Evolutionary conservation across 2,329 filamentous ascomycete genomes (phyloP).

Genomic region (Aspergillus luchuensis): DNA sequence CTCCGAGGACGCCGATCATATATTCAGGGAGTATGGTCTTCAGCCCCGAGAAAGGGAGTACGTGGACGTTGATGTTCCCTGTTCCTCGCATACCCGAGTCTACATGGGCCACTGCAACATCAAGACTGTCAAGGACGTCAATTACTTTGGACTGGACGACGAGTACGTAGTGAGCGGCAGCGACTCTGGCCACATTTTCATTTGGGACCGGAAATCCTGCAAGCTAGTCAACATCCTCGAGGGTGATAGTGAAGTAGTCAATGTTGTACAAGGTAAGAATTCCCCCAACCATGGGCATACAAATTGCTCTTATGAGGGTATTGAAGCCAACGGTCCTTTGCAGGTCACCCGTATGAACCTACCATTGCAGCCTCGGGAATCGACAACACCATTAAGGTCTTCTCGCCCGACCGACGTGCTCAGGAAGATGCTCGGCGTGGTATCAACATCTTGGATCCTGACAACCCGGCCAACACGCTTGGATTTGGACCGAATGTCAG

Average conservation of each 20-base stretch:
- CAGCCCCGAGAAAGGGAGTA: conserved; percentile 51
- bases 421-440: conserved; percentile 60
- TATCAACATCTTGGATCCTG: conserved; percentile 57
- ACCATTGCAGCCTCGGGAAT: conserved; percentile 68
- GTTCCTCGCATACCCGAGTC: conserved; percentile 57
- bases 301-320: not conserved
- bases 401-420: conserved; percentile 61
- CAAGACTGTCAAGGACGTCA: conserved; percentile 69
- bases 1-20: conserved; percentile 39
- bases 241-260: conserved; percentile 69
- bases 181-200: conserved; percentile 68
- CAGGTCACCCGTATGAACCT: conserved; percentile 67
- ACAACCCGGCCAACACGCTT: conserved; percentile 41
- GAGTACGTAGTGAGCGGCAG: conserved; percentile 69
- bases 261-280: conserved; percentile 62
- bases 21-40: conserved; percentile 54
- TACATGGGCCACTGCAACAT: conserved; percentile 69
- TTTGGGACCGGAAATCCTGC: conserved; percentile 66
- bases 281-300: not conserved
- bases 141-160: conserved; percentile 67
- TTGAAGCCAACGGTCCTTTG: conserved; percentile 16
- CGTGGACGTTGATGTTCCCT: conserved; percentile 59
- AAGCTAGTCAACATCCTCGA: conserved; percentile 66
- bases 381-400: conserved; percentile 69
- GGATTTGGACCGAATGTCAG: conserved; percentile 30